Base-by-base conservation (phyloP, 1,284 basidiomycete genomes). In the Phellinidium pouzarii region DNA sequence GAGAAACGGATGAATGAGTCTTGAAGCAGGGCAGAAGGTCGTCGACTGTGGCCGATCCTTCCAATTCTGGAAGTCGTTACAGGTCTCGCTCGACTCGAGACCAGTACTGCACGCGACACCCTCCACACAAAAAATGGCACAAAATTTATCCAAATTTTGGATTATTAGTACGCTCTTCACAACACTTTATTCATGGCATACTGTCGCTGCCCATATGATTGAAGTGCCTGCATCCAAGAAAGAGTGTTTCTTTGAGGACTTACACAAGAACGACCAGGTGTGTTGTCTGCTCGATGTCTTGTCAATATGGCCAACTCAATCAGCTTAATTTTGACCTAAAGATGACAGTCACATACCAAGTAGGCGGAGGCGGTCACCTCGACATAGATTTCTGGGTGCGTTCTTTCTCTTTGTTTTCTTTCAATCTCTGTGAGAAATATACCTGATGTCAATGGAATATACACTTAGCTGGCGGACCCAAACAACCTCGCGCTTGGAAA, bases 291-390 rank as follows among this genome's bases (percentile, higher is more conserved):
- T 14, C 42, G 12, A 12, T 22, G 17, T 19, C 11, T n/a, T 25
- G 7, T 42, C 26, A 38, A 17, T 9, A 19, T 38, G 48, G 7
- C n/a, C 37, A n/a, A 5, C 12, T 40, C 37, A 20, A 27, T 25
- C 44, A 57, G 19, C 25, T 51, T 44, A 42, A 55, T 42, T n/a
- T 27, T 36, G 29, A 49, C 23, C 41, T 12, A 25, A 66, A 98
- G 92, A 99, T 99, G 95, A 97, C 96, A 26, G 89, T 99, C 50
- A 97, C 95, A 43, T 99, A 97, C 69, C 95, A 99, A 78, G 95
- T 99, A 9, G 94, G 94, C 51, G 90, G 91, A 20, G 94, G 95
- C 26, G 96, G 96, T 1, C 90, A 97, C 63, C 73, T 99, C 50
- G 96, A 99, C 68, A 91, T 99, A 58, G 95, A 99, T 71, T 95